phyloP scores from a whole-genome alignment of 2,329 filamentous ascomycete genomes.

The Hypoxylon sp. region DNA sequence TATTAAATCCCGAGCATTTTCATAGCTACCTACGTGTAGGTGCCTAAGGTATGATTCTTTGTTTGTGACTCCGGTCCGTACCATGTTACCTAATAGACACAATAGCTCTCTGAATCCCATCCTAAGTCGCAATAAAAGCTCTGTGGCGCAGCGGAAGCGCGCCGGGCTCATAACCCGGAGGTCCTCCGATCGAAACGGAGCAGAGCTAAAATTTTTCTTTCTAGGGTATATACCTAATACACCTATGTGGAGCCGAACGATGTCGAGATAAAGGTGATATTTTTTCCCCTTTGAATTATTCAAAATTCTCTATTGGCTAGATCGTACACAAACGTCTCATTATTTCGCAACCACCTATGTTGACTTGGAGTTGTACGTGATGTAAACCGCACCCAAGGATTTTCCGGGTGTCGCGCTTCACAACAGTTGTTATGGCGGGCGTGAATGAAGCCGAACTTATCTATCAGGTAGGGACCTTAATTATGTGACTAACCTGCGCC shows the following conservation, averaged over 20 bases:
- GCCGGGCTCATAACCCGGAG: slow-evolving; percentile 31
- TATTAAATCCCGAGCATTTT: neutral
- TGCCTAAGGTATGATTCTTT: neutral
- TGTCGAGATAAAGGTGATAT: neutral
- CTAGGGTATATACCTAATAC: slow-evolving; percentile 2
- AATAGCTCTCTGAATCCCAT: neutral
- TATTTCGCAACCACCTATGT: neutral
- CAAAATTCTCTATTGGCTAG: neutral
- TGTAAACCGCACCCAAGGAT: neutral
- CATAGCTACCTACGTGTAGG: too few relatives aligned
- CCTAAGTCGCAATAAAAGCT: slow-evolving; percentile 6
- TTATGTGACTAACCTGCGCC: neutral
- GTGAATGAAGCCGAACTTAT: neutral
- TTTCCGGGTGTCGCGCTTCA: neutral
- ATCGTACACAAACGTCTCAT: neutral
- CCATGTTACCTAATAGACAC: neutral
- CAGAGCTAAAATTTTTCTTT: slow-evolving; percentile 20
- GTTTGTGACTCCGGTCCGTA: too few relatives aligned
- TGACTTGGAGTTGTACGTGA: neutral
- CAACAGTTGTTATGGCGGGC: neutral
- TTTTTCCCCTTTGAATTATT: neutral
- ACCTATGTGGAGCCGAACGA: neutral
- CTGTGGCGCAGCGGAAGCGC: slow-evolving; percentile 33
- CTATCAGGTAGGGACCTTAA: too few relatives aligned
- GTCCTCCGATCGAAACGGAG: slow-evolving; percentile 35